Base-by-base conservation (phyloP, 495 filamentous ascomycete genomes). In the Penicillium subrubescens region DNA sequence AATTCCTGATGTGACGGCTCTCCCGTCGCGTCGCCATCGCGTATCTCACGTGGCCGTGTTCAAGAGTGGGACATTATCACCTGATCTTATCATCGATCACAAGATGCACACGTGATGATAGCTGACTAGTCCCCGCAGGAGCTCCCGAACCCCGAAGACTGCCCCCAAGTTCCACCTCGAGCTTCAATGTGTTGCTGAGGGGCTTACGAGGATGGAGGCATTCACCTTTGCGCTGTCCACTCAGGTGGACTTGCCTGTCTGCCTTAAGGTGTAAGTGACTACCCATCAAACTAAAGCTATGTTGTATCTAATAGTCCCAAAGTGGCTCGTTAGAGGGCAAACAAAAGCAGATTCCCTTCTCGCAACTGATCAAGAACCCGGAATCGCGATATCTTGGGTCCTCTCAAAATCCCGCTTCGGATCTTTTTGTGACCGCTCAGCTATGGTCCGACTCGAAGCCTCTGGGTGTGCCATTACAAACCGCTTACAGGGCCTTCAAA, bases 381-480 rank as follows among this genome's bases (percentile, higher is more conserved):
- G 88, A 96, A 51, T 79, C 98, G 41, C 86, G 91, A 69, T 90
- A 97, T 71, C 84, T 93, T 43, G 94, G 92, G 43, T 97, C 95
- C 25, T 91, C 92, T 60, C 84, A 79, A 53, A 89, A 86, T 67
- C 78, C 85, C 12, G 74, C 87, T 71, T 97, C 92, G 21, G 95
- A 99, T 73, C 88, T 98, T 41, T 97, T 93, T 68, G 89, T 96
- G 21, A 97, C 93, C 4, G 90, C 88, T 17, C 96, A 97, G 77
- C 80, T 97, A 70, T 99, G 94, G 89, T 93, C 96, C 12, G 93
- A 96, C 67, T 97, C 92, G 19, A 98, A 99, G 71, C 93, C 95
- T 15, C 76, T 98, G 63, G 94, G 94, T 1, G 91, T 97, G 0
- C 91, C 93, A 0, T 82, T 96, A 12, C 94, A 97, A 74, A 99